These are phyloP conservation scores for Aspergillus sp. DNA, from an alignment of 2,329 filamentous ascomycete species.

Conservation along the genomic window DNA sequence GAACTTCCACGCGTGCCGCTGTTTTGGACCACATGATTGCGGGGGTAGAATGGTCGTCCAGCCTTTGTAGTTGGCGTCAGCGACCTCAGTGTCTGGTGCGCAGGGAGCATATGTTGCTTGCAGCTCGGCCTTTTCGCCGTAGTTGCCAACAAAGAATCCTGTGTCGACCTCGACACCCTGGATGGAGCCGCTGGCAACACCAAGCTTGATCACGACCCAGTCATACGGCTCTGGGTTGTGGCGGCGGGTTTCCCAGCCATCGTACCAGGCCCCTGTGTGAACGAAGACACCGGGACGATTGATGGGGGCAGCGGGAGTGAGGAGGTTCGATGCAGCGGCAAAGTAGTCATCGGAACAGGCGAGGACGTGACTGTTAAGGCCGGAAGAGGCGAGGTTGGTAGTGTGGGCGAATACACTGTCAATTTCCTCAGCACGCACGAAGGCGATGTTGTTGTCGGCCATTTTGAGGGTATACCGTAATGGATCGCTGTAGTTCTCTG, in stretches of 20 bases:
- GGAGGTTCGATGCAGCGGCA: conserved; percentile 59
- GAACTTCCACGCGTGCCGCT: conserved; percentile 44
- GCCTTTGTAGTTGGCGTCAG: conserved; percentile 31
- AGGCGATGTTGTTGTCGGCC: conserved; percentile 11
- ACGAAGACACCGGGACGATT: conserved; percentile 59
- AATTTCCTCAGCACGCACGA: conserved; percentile 50
- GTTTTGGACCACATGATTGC: conserved; percentile 40
- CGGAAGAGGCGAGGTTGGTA: conserved; percentile 47
- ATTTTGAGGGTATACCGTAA: conserved; percentile 4
- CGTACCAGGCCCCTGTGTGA: conserved; percentile 63
- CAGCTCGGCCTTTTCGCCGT: conserved; percentile 43
- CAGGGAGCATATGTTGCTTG: conserved; percentile 34
- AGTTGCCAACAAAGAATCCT: conserved; percentile 47
- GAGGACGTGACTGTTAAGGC: conserved; percentile 55
- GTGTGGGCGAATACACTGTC: conserved; percentile 56
- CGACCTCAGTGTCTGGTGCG: conserved; percentile 30
- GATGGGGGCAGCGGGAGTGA: conserved; percentile 56
- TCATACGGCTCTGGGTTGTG: conserved; percentile 60
- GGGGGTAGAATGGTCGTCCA: conserved; percentile 43
- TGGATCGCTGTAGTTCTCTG: no score
- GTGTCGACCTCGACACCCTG: conserved; percentile 48
- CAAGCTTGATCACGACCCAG: conserved; percentile 60
- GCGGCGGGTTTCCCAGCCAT: conserved; percentile 64
- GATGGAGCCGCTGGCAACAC: conserved; percentile 46
- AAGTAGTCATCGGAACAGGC: conserved; percentile 63